Evolutionary conservation across 2,329 filamentous ascomycete species (phyloP), one percentile per base, ranked within the genome.

Genomic region (Trichoderma semiorbis): DNA sequence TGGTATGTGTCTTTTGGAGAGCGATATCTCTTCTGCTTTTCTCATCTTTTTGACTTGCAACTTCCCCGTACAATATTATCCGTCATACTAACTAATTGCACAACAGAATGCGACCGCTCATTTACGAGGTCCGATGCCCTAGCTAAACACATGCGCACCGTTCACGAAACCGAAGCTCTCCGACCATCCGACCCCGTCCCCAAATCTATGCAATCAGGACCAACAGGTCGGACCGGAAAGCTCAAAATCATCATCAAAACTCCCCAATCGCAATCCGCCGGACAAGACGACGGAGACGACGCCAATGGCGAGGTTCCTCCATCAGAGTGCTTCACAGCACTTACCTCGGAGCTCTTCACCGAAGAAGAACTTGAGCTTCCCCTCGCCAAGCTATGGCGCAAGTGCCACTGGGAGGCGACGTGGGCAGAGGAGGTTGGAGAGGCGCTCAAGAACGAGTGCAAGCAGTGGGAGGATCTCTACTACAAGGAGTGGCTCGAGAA

Each of bases 131-230:
- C 95, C 28, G 96, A 99, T 78, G 96, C 96, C 14, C 87, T 99
- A 0, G 94, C 95, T 2, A 99, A 99, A 82, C 96, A 99, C 80
- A 98, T 98, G 94, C 92, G 96, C 76, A 98, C 96, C 18, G 95
- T 99, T 47, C 96, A 99, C 84, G 96, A 99, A 81, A 98, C 95
- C 4, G 96, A 99, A 83, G 93, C 94, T 18, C 86, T 97, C 26
- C 91, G 93, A n/a, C 92, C 93, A 5, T 90, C 89, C 18, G 90
- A 95, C 78, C 90, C 92, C 2, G 89, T 93, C 14, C 90, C 91
- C 26, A 92, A 93, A 79, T 90, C 90, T 72, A 87, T 89, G 84
- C 89, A 90, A 76, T 79, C 84, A 2, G 81, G 78, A 47, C 81
- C 78, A 21, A 78, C 80, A 53, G 82, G 79, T 77, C 87, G 85